Conservation (phyloP, 495 filamentous ascomycete genomes). For the Neurospora sp. region DNA sequence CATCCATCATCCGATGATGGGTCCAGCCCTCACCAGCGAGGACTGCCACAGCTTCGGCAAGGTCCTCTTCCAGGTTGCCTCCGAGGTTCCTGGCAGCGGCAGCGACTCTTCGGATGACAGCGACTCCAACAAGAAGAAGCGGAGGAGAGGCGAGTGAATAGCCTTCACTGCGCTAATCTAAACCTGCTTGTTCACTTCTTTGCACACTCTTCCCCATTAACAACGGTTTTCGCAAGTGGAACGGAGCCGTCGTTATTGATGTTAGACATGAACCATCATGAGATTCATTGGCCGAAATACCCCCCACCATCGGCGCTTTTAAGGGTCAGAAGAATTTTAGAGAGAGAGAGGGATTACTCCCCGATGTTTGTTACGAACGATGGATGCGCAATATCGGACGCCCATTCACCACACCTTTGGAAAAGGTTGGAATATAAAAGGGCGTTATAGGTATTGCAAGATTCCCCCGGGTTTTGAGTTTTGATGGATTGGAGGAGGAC, state of each 20-base stretch:
- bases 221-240: slow-evolving; percentile 22
- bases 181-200: slow-evolving; percentile 20
- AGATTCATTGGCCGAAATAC: slow-evolving; percentile 15
- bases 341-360: slow-evolving; percentile 5
- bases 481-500: not conserved
- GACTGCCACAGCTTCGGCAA: slow-evolving; percentile 55
- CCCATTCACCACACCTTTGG: not conserved
- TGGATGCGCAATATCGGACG: not conserved
- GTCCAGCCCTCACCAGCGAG: slow-evolving; percentile 30
- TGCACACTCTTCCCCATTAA: slow-evolving; percentile 27
- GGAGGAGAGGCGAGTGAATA: slow-evolving; percentile 54
- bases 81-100: slow-evolving; percentile 52
- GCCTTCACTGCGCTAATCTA: not conserved
- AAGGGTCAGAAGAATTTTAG: slow-evolving; percentile 7
- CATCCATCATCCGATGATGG: slow-evolving; percentile 14
- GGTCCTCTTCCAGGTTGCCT: slow-evolving; percentile 67
- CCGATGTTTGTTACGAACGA: slow-evolving; percentile 6
- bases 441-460: not conserved
- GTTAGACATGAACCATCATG: slow-evolving; percentile 27
- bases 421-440: not conserved
- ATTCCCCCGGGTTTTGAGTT: not conserved
- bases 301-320: slow-evolving; percentile 10
- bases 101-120: slow-evolving; percentile 46
- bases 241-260: slow-evolving; percentile 28
- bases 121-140: slow-evolving; percentile 56